A percentile compares a stretch with the other conserved stretches of the same genome.
Evolutionary conservation across 148 eudicot species (phyloP).

Genomic region (Vaccinium myrtillus): DNA sequence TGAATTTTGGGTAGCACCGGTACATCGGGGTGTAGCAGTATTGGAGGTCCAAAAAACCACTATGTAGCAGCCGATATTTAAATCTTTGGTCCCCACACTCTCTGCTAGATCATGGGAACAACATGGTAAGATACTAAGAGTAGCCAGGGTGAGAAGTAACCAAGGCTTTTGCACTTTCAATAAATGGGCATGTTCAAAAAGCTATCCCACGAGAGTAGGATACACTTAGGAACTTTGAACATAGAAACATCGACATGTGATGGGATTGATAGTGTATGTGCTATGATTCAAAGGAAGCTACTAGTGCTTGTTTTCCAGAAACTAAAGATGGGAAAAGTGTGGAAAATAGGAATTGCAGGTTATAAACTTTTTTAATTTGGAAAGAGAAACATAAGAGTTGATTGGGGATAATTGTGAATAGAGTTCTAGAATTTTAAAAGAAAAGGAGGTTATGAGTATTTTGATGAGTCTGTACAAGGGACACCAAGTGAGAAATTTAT

Average conservation of each 20-base stretch:
- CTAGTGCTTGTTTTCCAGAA: not conserved
- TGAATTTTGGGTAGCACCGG: too few species aligned
- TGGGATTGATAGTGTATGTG: not conserved
- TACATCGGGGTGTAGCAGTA: too few species aligned
- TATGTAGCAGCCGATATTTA: too few species aligned
- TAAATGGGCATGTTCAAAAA: not conserved
- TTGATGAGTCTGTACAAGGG: not conserved
- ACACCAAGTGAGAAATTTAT: not conserved
- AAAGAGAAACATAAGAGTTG: not conserved
- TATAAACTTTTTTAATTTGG: not conserved
- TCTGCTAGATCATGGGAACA: not conserved
- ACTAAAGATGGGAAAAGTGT: not conserved
- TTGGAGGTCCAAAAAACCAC: too few species aligned
- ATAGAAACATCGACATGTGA: not conserved
- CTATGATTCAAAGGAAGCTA: not conserved
- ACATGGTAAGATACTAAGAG: not conserved
- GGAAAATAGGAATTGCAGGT: not conserved
- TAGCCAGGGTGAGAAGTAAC: not conserved
- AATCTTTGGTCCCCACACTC: not conserved
- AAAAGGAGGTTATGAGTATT: not conserved
- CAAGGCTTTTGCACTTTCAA: not conserved
- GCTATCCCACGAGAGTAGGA: not conserved
- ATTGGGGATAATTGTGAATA: not conserved
- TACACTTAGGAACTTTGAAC: not conserved
- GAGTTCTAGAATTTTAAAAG: not conserved